phyloP scores from a whole-genome alignment of 1,139 yeast species.

The Candida sanyaensis region DNA sequence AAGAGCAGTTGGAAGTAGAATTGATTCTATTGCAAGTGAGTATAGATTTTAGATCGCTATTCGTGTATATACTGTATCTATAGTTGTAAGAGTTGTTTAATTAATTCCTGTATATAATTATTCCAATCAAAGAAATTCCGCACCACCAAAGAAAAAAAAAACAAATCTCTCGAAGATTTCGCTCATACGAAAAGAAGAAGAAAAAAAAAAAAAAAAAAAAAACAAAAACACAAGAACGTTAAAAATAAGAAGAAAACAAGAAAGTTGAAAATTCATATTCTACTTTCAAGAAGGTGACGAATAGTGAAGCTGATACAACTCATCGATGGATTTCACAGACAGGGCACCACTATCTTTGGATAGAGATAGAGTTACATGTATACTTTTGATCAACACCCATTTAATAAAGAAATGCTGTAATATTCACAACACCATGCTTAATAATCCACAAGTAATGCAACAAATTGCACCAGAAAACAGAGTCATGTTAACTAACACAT shows the following conservation, averaged over 20 bases:
- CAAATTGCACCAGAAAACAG: slow-evolving; percentile 40
- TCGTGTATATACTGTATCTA: too few relatives aligned
- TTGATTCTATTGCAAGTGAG: slow-evolving; percentile 21
- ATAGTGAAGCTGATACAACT: neutral
- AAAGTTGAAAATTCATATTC: neutral
- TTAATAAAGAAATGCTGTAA: slow-evolving; percentile 50
- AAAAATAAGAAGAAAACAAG: slow-evolving; percentile 4
- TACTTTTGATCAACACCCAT: slow-evolving; percentile 53
- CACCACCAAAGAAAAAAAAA: neutral
- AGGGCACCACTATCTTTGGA: slow-evolving; percentile 26
- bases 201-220: neutral
- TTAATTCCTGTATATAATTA: slow-evolving; percentile 8
- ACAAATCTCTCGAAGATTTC: neutral
- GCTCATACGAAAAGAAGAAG: neutral
- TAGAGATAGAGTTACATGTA: slow-evolving; percentile 50
- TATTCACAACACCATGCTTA: slow-evolving; percentile 36
- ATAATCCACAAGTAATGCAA: slow-evolving; percentile 37
- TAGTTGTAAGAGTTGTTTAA: neutral
- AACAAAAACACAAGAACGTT: slow-evolving; percentile 2
- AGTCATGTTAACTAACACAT: slow-evolving; percentile 43
- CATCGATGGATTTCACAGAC: slow-evolving; percentile 12
- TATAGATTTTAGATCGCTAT: neutral
- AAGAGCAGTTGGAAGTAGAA: slow-evolving; percentile 51
- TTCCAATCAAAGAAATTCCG: neutral
- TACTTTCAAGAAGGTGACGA: neutral